A percentile compares a stretch with the other conserved stretches of the same genome.
These are phyloP conservation scores for Cymbidium sinense DNA, from an alignment of 106 monocot genomes.

Conservation along the genomic window DNA sequence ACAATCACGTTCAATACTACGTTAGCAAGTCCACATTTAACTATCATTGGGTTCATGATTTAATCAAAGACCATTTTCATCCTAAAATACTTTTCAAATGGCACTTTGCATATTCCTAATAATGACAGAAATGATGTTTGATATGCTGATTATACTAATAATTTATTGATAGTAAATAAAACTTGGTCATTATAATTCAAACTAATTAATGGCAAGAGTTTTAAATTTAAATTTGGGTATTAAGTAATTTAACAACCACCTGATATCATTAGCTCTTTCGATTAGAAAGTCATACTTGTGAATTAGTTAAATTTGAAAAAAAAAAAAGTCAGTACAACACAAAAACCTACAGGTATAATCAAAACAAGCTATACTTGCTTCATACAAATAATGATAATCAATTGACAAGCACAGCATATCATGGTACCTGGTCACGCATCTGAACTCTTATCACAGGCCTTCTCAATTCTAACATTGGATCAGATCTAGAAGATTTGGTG, in stretches of 20 bases:
- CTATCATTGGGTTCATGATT: background rate
- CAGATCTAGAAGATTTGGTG: slow-evolving; percentile 36
- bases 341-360: background rate
- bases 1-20: background rate
- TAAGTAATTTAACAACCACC: background rate
- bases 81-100: background rate
- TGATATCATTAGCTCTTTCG: background rate
- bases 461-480: slow-evolving; percentile 34
- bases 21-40: background rate
- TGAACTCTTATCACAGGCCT: slow-evolving; percentile 50
- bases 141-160: background rate
- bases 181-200: background rate
- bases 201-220: background rate
- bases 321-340: background rate
- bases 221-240: background rate
- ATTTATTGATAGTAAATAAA: background rate
- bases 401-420: background rate
- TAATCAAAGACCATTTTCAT: background rate
- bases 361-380: slow-evolving; percentile 1
- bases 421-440: slow-evolving; percentile 80
- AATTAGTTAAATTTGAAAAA: background rate
- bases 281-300: background rate
- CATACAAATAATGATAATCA: background rate
- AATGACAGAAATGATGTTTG: background rate
- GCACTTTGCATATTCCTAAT: background rate